Base-by-base conservation (phyloP, 2,329 filamentous ascomycete genomes). In the Verticillium isaacii region DNA sequence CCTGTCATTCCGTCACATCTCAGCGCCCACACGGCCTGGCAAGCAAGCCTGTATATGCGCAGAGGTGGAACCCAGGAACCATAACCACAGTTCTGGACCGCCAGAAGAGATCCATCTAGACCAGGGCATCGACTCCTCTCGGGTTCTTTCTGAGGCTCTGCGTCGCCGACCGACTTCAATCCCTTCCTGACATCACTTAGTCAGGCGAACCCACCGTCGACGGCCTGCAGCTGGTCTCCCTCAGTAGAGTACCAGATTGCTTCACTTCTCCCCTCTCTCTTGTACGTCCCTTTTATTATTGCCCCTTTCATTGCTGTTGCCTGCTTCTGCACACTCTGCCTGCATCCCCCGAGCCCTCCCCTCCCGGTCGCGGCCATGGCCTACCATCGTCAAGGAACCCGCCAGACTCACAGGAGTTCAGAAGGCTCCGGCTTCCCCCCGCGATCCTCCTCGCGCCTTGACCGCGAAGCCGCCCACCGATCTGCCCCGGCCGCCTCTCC, bases 371-470 rank as follows among this genome's bases (percentile, higher is more conserved):
- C 61, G 63, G 63, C 58, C 63, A 66, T 66, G 64, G 64, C 63
- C 61, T 61, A 58, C 54, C 61, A 65, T 56, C 61, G 58, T 34
- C 63, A 57, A 54, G 63, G 64, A 60, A 61, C 63, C 62, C 63
- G 60, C 59, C 62, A 66, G 61, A 61, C 64, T 66, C 61, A 66
- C 64, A 63, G 63, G 60, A 63, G 60, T 62, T 66, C 64, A 66
- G 64, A 66, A 66, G 63, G 63, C 60, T 62, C 63, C 45, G 63
- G 39, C 55, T 54, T 61, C 25, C 63, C 59, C 32, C 59, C 64
- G 61, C 62, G 59, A n/a, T 63, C 56, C 29, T 58, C 59, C n/a
- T 64, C 64, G 58, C 50, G 32, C 29, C 19, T 60, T 52, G 65
- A 64, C 57, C 63, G 63, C 59, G 60, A 66, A 59, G 58, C 57